These are phyloP conservation scores for Senecio squalidus DNA, from an alignment of 140 eudicot species.

Conservation along the genomic window DNA sequence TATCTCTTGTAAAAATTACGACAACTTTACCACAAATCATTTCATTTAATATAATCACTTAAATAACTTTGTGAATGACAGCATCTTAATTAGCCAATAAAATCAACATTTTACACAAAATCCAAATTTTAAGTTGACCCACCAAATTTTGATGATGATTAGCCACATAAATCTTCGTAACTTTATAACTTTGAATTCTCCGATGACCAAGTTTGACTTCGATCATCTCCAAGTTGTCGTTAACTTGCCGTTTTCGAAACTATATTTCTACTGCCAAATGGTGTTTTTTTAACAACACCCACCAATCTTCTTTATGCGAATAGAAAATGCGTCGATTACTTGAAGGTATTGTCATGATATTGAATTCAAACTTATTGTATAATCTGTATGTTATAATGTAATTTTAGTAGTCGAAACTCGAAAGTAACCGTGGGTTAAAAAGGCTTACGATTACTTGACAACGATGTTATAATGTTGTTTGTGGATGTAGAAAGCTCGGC, in stretches of 20 bases:
- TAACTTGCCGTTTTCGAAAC: conserved; percentile 1
- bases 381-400: background rate
- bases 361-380: background rate
- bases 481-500: conserved; percentile 31
- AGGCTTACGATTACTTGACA: background rate
- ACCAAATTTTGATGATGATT: background rate
- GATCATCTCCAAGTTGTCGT: conserved; percentile 24
- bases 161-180: conserved; percentile 13
- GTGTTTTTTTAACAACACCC: conserved; percentile 4
- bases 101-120: conserved; percentile 1
- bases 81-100: background rate
- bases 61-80: conserved; percentile 1
- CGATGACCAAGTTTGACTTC: conserved; percentile 16
- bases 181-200: conserved; percentile 13
- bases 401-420: too few species aligned
- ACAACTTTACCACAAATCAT: background rate
- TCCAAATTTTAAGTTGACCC: conserved; percentile 1
- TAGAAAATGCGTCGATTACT: conserved; percentile 27
- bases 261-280: background rate
- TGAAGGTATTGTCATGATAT: conserved; percentile 16
- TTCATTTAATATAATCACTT: background rate
- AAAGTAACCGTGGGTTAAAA: background rate
- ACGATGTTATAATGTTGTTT: background rate
- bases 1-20: conserved; percentile 4
- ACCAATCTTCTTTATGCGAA: background rate